A percentile compares a stretch with the other conserved stretches of the same genome.
Evolutionary conservation across 805 yeast species (phyloP).

Genomic region (Danielia reshetovae): DNA sequence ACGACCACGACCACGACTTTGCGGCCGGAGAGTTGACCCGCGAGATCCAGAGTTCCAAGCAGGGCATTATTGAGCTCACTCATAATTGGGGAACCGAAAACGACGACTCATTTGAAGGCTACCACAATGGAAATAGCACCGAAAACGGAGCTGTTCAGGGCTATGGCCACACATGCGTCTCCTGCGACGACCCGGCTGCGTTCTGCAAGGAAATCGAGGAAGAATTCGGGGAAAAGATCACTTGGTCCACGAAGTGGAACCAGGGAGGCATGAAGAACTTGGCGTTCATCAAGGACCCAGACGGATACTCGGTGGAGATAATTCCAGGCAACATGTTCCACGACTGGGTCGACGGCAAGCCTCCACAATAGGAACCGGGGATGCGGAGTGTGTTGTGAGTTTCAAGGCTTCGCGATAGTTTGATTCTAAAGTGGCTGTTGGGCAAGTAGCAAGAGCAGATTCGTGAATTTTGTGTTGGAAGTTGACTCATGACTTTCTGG

Average conservation of each 20-base stretch:
- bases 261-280: constrained; percentile 53
- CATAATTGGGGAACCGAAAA: constrained; percentile 94
- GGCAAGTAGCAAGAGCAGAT: no score
- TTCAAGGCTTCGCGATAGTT: no score
- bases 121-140: constrained; percentile 73
- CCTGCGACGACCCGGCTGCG: constrained; percentile 58
- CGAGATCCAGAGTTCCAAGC: constrained; percentile 40
- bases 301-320: constrained; percentile 81
- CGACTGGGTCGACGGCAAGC: constrained; percentile 15
- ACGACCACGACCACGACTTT: constrained; percentile 44
- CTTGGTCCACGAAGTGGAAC: constrained; percentile 57
- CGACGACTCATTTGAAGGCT: constrained; percentile 64
- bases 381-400: background rate
- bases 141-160: constrained; percentile 64
- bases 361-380: constrained; percentile 7
- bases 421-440: no score
- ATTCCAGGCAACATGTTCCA: constrained; percentile 38
- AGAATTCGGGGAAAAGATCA: constrained; percentile 37
- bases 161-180: constrained; percentile 79
- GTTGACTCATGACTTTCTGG: no score
- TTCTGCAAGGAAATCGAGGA: constrained; percentile 51
- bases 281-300: constrained; percentile 85
- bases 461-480: no score
- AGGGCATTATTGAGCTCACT: constrained; percentile 82
- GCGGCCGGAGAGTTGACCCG: constrained; percentile 39